Base-by-base conservation (phyloP, 352 stramenopile genomes). In the Pelagophyceae sp. region DNA sequence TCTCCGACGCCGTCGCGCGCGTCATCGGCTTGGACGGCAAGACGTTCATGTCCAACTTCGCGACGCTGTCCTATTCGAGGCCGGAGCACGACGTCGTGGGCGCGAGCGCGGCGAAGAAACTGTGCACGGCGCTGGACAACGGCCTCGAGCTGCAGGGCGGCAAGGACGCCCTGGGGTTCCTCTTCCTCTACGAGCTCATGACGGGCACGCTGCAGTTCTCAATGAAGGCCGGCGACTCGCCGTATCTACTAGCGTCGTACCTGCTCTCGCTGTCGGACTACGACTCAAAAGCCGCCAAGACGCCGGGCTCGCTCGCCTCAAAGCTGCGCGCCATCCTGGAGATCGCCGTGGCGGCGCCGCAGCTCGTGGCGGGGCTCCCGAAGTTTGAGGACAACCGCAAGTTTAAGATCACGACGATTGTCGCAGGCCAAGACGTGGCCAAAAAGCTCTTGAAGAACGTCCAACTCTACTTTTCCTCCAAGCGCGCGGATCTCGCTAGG, bases 161-260 rank as follows among this genome's bases (percentile, higher is more conserved):
- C 51, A 86, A 82, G 78, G 89, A 90, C 77, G 86, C 37, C 1
- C 29, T 77, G 72, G 80, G 90, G 29, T 95, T 95, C 75, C 88
- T 88, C 25, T 82, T 94, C 17, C 83, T 94, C 70, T 95, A 94
- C 80, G 90, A 95, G 72, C 77, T 95, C 33, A 80, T 94, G 70
- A 91, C 87, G n/a, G 85, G 84, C 35, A 92, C 88, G 32, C 85
- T 94, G 72, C 77, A 78, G 29, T 91, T 94, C 79, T 89, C 90
- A 69, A 79, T 95, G 0, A 85, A 92, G 78, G 84, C 89, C 27
- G 90, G 87, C 70, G 88, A 93, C 76, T 64, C 72, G 31, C 64
- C 35, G 29, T 75, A 79, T 31, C 75, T 81, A 35, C 64, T 77
- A 20, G 75, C 72, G 60, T 76, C 72, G n/a, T 69, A 81, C 38